These are phyloP conservation scores for Fusarium sp. DNA, from an alignment of 2,329 filamentous ascomycete genomes.

Conservation along the genomic window DNA sequence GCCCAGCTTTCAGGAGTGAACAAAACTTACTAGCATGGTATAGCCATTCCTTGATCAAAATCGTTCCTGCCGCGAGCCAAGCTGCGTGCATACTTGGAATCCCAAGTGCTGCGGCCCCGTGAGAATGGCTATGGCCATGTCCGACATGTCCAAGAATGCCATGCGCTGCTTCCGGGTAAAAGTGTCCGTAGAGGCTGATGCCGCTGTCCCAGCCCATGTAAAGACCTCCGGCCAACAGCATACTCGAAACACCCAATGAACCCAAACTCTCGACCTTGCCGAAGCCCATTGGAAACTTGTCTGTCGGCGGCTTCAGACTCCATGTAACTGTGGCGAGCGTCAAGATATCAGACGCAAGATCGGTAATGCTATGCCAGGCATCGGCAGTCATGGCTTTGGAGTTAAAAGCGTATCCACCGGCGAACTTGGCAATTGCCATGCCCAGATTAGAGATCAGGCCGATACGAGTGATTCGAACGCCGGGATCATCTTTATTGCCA, in stretches of 20 bases:
- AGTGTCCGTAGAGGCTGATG: conserved; percentile 74
- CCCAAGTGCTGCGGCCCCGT: conserved; percentile 58
- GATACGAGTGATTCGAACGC: conserved; percentile 71
- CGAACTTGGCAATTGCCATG: conserved; percentile 94
- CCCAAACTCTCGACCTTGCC: conserved; percentile 98
- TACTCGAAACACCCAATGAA: conserved; percentile 90
- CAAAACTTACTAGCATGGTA: conserved; percentile 89
- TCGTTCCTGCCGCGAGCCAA: conserved; percentile 91
- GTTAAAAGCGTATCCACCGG: conserved; percentile 93
- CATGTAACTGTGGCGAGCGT: conserved; percentile 95
- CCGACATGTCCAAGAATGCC: conserved; percentile 69
- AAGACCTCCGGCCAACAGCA: conserved; percentile 87
- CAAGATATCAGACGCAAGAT: conserved; percentile 93
- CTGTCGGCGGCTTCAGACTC: conserved; percentile 86
- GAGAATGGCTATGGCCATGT: conserved; percentile 75
- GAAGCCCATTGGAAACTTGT: conserved; percentile 88
- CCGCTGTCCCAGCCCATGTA: conserved; percentile 89
- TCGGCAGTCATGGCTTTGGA: conserved; percentile 94
- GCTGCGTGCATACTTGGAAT: conserved; percentile 90
- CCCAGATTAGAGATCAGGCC: conserved; percentile 82
- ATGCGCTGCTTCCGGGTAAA: conserved; percentile 76
- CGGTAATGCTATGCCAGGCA: conserved; percentile 93
- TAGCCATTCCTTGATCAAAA: conserved; percentile 94
- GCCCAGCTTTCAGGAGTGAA: not conserved
- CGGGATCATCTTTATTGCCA: conserved; percentile 78